phyloP scores from a whole-genome alignment of 345 rosid genomes.

The Brassica rapa region DNA sequence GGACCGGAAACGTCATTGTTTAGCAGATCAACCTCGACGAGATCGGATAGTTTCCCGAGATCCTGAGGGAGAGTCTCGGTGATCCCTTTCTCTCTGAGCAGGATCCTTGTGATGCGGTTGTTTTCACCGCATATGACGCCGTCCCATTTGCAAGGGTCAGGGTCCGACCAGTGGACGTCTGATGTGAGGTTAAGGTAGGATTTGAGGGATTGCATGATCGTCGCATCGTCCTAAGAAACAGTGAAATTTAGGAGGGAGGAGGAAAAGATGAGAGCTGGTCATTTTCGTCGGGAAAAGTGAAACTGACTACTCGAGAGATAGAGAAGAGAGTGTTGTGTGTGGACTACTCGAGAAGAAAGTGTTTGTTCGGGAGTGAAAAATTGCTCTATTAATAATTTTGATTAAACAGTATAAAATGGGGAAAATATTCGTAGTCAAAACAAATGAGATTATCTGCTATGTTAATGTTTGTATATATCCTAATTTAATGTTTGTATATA shows the following conservation, averaged over 20 bases:
- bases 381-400: not conserved
- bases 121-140: conserved; percentile 41
- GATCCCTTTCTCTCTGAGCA: conserved; percentile 40
- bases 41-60: conserved; percentile 50
- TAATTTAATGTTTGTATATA: too few relatives aligned
- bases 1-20: conserved; percentile 66
- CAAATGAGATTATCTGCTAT: too few relatives aligned
- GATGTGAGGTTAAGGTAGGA: conserved; percentile 42
- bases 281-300: conserved; percentile 5
- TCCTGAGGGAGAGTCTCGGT: conserved; percentile 33
- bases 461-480: too few relatives aligned
- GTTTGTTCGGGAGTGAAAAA: too few relatives aligned
- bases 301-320: conserved; percentile 15
- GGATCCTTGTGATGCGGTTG: conserved; percentile 54
- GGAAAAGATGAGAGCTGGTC: conserved; percentile 35
- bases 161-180: conserved; percentile 56
- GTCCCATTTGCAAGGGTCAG: conserved; percentile 66
- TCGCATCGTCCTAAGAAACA: conserved; percentile 34
- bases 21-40: conserved; percentile 62
- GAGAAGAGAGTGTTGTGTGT: conserved; percentile 26
- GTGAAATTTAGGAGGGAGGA: conserved; percentile 11
- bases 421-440: too few relatives aligned
- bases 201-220: conserved; percentile 38
- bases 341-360: not conserved
- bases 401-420: too few relatives aligned